A percentile compares a stretch with the other conserved stretches of the same genome.
Evolutionary conservation across 768 basidiomycete species (phyloP).

Genomic region (Postia placenta): DNA sequence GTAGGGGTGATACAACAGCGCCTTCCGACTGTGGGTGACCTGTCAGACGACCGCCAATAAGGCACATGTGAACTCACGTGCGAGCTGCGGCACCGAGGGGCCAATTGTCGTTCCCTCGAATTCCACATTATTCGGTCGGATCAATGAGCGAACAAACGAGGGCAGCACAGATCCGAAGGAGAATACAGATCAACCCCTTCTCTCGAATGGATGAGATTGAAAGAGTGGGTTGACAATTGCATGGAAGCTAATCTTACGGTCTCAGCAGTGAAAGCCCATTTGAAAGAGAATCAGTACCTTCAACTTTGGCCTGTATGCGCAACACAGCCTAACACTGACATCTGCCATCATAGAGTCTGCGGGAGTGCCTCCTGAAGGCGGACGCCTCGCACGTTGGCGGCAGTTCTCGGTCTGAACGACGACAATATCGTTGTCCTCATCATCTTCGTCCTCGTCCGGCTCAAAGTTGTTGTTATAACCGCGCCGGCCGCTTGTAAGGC

Average conservation of each 20-base stretch:
- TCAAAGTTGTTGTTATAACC: conserved; percentile 12
- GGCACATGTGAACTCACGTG: conserved; percentile 3
- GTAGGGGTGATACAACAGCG: conserved; percentile 13
- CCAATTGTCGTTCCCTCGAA: conserved; percentile 6
- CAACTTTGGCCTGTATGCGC: neutral
- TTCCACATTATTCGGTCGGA: no score
- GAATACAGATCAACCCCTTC: neutral
- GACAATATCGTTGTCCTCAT: conserved; percentile 7
- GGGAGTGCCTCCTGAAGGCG: neutral
- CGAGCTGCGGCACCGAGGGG: conserved; percentile 4
- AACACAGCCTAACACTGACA: neutral
- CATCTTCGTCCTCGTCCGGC: conserved; percentile 6
- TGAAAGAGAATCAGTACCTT: neutral
- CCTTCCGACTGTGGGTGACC: conserved; percentile 8
- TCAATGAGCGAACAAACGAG: no score
- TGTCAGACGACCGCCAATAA: neutral
- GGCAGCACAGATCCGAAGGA: neutral
- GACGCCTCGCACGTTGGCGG: no score
- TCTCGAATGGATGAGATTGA: neutral
- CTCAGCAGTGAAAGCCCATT: no score
- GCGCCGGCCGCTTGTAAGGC: neutral
- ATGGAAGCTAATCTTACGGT: neutral
- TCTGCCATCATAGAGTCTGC: neutral
- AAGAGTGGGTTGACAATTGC: neutral
- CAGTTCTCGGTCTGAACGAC: conserved; percentile 2